These are phyloP conservation scores for Fusarium sp. DNA, from an alignment of 2,329 filamentous ascomycete species.

Conservation along the genomic window DNA sequence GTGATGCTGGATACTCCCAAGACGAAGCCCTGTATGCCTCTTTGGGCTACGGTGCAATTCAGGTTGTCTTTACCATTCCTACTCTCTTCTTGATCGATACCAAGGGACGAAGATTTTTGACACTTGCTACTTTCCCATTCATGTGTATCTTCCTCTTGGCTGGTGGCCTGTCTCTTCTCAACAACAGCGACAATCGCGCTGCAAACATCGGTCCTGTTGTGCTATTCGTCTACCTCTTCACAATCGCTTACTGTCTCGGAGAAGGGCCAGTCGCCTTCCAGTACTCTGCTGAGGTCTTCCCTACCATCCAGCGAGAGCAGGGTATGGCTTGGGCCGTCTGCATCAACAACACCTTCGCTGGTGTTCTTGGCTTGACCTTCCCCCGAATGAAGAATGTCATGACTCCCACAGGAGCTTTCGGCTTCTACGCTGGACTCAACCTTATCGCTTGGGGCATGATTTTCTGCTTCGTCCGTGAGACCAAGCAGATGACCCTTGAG, in stretches of 20 bases:
- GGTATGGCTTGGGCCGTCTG: slow-evolving; percentile 75
- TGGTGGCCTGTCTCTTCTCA: slow-evolving; percentile 13
- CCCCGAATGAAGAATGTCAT: slow-evolving; percentile 59
- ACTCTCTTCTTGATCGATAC: slow-evolving; percentile 36
- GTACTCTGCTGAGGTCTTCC: slow-evolving; percentile 74
- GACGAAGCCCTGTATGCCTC: slow-evolving; percentile 25
- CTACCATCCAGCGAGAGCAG: slow-evolving; percentile 72
- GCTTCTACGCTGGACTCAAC: slow-evolving; percentile 69
- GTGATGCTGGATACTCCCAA: not conserved
- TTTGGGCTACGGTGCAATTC: slow-evolving; percentile 25
- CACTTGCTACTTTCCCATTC: slow-evolving; percentile 22
- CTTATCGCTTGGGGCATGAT: slow-evolving; percentile 67
- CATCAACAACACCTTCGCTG: slow-evolving; percentile 68
- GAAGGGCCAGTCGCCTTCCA: slow-evolving; percentile 74
- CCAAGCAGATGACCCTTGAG: slow-evolving; percentile 66
- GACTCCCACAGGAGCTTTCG: slow-evolving; percentile 56
- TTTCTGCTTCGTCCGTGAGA: slow-evolving; percentile 64
- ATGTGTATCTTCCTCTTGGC: slow-evolving; percentile 28
- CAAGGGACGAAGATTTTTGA: slow-evolving; percentile 26
- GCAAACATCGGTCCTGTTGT: slow-evolving; percentile 18
- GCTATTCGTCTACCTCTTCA: slow-evolving; percentile 75
- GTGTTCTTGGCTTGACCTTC: slow-evolving; percentile 65
- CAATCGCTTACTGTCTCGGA: slow-evolving; percentile 73
- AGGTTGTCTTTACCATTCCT: slow-evolving; percentile 30
- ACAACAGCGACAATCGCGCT: not conserved